Percentiles rank a stretch among this genome's conserved stretches.
These are phyloP conservation scores for Globisporangium nodosum DNA, from an alignment of 352 stramenopile species.

Conservation along the genomic window DNA sequence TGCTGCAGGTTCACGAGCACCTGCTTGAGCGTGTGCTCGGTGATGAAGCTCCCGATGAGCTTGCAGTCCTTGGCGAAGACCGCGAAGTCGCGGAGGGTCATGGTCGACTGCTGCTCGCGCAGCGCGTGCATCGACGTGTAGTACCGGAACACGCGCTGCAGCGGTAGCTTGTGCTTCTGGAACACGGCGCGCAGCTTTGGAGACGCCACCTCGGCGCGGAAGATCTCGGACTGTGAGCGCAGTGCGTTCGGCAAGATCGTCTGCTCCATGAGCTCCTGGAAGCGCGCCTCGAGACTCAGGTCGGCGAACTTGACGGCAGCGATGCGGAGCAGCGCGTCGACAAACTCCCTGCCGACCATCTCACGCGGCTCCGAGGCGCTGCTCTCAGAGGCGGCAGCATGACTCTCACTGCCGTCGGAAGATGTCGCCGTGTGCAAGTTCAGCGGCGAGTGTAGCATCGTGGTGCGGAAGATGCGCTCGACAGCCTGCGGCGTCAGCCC, in stretches of 20 bases:
- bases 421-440: background rate
- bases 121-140: slow-evolving; percentile 74
- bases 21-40: slow-evolving; percentile 75
- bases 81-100: slow-evolving; percentile 50
- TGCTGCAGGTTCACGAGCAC: slow-evolving; percentile 70
- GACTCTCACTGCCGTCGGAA: background rate
- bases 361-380: slow-evolving; percentile 21
- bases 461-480: slow-evolving; percentile 39
- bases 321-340: slow-evolving; percentile 54
- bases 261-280: slow-evolving; percentile 64
- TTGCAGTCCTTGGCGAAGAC: slow-evolving; percentile 73
- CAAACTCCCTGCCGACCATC: slow-evolving; percentile 59
- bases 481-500: slow-evolving; percentile 28
- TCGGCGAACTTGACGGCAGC: slow-evolving; percentile 42
- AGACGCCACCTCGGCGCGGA: slow-evolving; percentile 61
- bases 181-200: slow-evolving; percentile 70
- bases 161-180: slow-evolving; percentile 56
- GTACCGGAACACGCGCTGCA: slow-evolving; percentile 78
- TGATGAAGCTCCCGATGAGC: slow-evolving; percentile 66
- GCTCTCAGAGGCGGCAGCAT: background rate
- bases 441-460: slow-evolving; percentile 18
- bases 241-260: slow-evolving; percentile 60
- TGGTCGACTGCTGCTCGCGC: slow-evolving; percentile 71
- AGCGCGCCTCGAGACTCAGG: slow-evolving; percentile 46
- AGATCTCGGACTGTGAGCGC: slow-evolving; percentile 67